These are phyloP conservation scores for Cochlearia excelsa DNA, from an alignment of 345 rosid species.

Conservation along the genomic window DNA sequence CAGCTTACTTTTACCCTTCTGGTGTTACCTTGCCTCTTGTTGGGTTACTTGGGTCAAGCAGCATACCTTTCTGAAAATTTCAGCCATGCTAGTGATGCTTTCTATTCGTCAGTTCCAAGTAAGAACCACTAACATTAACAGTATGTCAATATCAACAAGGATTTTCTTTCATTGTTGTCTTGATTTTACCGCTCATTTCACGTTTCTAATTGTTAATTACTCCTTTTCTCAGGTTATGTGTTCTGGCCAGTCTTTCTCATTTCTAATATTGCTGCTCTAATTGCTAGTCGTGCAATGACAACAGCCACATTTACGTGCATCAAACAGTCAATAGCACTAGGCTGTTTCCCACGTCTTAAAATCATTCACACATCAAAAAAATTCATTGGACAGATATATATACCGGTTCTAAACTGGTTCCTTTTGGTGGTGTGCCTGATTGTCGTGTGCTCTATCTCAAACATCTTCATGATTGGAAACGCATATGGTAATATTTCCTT, in stretches of 20 bases:
- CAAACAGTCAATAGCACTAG: conserved; percentile 93
- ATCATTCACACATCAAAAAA: conserved; percentile 96
- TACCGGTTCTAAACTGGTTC: conserved; percentile 97
- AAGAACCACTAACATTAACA: conserved; percentile 41
- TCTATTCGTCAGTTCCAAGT: conserved; percentile 91
- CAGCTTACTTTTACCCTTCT: conserved; percentile 98
- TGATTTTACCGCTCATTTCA: conserved; percentile 15
- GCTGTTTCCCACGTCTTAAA: conserved; percentile 98
- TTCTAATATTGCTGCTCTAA: conserved; percentile 86
- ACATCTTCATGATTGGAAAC: conserved; percentile 85
- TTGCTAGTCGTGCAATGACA: conserved; percentile 97
- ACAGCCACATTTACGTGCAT: conserved; percentile 97
- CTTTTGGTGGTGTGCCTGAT: conserved; percentile 76
- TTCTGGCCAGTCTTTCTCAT: conserved; percentile 84
- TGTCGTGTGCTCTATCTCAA: conserved; percentile 73
- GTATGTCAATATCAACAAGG: conserved; percentile 34
- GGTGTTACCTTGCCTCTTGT: conserved; percentile 90
- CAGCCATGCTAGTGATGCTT: conserved; percentile 55
- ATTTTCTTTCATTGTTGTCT: conserved; percentile 33
- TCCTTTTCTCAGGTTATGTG: conserved; percentile 51
- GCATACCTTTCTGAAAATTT: conserved; percentile 75
- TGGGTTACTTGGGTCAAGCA: conserved; percentile 99
- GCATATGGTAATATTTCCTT: conserved; percentile 77
- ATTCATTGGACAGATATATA: conserved; percentile 97
- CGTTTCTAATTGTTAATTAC: conserved; percentile 17